Evolutionary conservation across 1,284 basidiomycete species (phyloP).

Genomic region (Boletellus deceptivus): DNA sequence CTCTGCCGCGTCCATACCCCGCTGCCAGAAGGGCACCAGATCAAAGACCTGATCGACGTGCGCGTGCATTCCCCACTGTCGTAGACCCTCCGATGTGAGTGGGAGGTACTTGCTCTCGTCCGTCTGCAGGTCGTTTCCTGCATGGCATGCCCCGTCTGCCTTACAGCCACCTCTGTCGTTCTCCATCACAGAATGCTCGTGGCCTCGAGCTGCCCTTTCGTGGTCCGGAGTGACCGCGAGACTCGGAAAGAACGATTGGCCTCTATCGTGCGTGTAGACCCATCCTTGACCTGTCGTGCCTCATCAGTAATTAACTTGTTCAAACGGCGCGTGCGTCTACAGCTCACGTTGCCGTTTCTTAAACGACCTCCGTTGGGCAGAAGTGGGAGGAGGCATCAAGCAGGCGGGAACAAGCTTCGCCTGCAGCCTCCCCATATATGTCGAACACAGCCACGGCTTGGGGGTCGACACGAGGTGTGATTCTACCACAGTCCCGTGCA

Average conservation of each 20-base stretch:
- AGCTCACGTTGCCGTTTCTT: conserved; percentile 27
- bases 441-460: conserved; percentile 13
- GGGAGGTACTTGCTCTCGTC: conserved; percentile 23
- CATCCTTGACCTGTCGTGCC: conserved; percentile 21
- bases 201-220: conserved; percentile 17
- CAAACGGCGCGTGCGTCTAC: background rate
- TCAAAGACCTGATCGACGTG: conserved; percentile 46
- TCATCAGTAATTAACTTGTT: conserved; percentile 3
- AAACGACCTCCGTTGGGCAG: conserved; percentile 19
- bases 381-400: conserved; percentile 24
- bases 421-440: conserved; percentile 17
- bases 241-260: conserved; percentile 15
- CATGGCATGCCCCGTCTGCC: background rate
- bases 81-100: conserved; percentile 40
- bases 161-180: conserved; percentile 14
- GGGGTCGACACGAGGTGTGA: no score
- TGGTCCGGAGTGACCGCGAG: conserved; percentile 22
- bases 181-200: conserved; percentile 18
- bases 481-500: no score
- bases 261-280: conserved; percentile 15
- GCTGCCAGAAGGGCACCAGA: conserved; percentile 55
- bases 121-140: conserved; percentile 12
- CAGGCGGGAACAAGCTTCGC: conserved; percentile 9
- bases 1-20: conserved; percentile 51
- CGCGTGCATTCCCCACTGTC: conserved; percentile 50